Evolutionary conservation across 106 monocot species (phyloP).

Genomic region (Chionographis japonica): DNA sequence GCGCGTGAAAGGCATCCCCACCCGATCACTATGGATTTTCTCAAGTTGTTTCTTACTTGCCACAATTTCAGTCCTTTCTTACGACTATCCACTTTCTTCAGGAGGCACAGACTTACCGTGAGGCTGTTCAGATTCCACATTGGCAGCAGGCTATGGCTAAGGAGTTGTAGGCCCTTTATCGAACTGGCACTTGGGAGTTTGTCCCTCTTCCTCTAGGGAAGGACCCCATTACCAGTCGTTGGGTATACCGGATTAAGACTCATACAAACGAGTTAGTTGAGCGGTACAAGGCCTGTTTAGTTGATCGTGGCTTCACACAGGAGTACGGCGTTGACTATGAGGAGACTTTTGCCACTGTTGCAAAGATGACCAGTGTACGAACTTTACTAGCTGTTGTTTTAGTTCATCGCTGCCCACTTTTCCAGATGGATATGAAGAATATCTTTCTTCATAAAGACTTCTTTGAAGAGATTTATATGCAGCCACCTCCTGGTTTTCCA

Average conservation of each 20-base stretch:
- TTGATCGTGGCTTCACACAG: too few relatives aligned
- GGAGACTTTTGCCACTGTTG: too few relatives aligned
- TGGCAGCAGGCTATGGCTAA: background rate
- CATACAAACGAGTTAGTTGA: background rate
- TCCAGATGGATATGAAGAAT: too few relatives aligned
- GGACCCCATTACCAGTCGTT: background rate
- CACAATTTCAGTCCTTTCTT: background rate
- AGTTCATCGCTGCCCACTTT: background rate
- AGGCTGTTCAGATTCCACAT: background rate
- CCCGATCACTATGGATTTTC: too few relatives aligned
- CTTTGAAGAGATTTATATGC: too few relatives aligned
- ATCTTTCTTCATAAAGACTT: too few relatives aligned
- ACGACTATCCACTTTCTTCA: background rate
- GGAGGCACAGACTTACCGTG: background rate
- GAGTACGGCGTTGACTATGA: too few relatives aligned
- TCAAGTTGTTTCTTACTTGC: too few relatives aligned
- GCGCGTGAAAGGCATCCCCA: too few relatives aligned
- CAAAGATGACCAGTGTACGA: background rate
- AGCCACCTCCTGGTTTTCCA: too few relatives aligned
- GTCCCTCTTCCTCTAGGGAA: background rate
- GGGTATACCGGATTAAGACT: background rate
- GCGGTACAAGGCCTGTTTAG: background rate
- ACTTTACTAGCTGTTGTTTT: background rate
- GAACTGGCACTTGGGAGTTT: background rate
- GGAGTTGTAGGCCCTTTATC: background rate